phyloP scores from a whole-genome alignment of 202 grass and related monocot genomes.

The Zoysia matrella region DNA sequence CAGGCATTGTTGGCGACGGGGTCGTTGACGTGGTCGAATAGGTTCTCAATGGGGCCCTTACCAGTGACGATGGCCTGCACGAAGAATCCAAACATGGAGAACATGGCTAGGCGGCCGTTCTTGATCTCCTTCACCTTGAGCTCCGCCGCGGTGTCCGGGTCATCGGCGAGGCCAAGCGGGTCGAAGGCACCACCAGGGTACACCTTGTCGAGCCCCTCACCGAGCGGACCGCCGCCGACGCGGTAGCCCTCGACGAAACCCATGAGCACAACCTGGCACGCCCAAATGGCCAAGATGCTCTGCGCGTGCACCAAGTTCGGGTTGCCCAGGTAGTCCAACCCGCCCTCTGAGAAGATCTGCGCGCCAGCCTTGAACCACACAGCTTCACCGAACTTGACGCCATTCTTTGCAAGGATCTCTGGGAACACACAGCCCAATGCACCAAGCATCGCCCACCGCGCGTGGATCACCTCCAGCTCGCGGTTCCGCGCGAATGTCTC shows the following conservation, averaged over 20 bases:
- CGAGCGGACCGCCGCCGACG: slow-evolving; percentile 80
- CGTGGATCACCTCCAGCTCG: slow-evolving; percentile 94
- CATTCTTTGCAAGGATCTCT: slow-evolving; percentile 79
- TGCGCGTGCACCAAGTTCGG: slow-evolving; percentile 87
- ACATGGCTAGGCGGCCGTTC: slow-evolving; percentile 95
- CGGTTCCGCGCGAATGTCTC: slow-evolving; percentile 91
- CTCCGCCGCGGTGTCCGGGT: slow-evolving; percentile 75
- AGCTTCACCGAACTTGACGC: slow-evolving; percentile 88
- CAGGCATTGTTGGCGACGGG: slow-evolving; percentile 63
- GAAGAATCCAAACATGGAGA: slow-evolving; percentile 89
- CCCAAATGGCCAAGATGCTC: slow-evolving; percentile 97
- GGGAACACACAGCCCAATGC: slow-evolving; percentile 87
- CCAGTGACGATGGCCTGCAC: slow-evolving; percentile 88
- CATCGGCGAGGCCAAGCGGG: slow-evolving; percentile 82
- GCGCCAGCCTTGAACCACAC: slow-evolving; percentile 97
- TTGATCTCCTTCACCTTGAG: slow-evolving; percentile 99
- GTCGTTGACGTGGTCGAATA: slow-evolving; percentile 68
- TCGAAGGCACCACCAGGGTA: slow-evolving; percentile 90
- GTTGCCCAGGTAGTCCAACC: slow-evolving; percentile 92
- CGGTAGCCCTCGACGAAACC: slow-evolving; percentile 95
- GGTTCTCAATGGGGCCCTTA: slow-evolving; percentile 84
- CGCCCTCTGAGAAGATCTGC: slow-evolving; percentile 93
- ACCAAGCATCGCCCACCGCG: slow-evolving; percentile 90
- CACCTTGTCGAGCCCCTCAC: slow-evolving; percentile 83
- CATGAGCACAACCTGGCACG: slow-evolving; percentile 86